phyloP scores from a whole-genome alignment of 352 stramenopile genomes.

The Globisporangium takayamanum region DNA sequence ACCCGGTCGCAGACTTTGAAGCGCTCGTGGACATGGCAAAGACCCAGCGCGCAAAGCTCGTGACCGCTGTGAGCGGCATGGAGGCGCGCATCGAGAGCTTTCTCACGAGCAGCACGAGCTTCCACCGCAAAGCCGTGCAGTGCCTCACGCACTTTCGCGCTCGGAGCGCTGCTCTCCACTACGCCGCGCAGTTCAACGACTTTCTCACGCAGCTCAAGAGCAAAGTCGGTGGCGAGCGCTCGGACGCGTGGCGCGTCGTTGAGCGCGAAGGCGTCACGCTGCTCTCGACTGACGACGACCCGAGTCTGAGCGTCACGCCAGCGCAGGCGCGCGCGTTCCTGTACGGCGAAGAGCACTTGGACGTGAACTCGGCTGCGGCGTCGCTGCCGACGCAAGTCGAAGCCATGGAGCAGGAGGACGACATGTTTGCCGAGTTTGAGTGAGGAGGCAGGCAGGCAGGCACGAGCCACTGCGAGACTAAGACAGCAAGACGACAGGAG shows the following conservation, averaged over 20 bases:
- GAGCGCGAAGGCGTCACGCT: slow-evolving; percentile 54
- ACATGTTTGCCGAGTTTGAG: slow-evolving; percentile 83
- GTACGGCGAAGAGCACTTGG: slow-evolving; percentile 47
- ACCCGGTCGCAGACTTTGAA: slow-evolving; percentile 80
- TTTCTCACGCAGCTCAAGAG: slow-evolving; percentile 57
- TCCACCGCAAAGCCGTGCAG: slow-evolving; percentile 62
- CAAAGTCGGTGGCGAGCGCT: slow-evolving; percentile 32
- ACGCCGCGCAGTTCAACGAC: slow-evolving; percentile 67
- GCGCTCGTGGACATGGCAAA: slow-evolving; percentile 51
- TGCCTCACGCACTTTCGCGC: slow-evolving; percentile 67
- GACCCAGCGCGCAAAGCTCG: slow-evolving; percentile 29
- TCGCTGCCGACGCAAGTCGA: slow-evolving; percentile 57
- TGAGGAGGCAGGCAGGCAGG: slow-evolving; percentile 14
- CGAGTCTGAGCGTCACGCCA: slow-evolving; percentile 36
- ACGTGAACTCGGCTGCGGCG: slow-evolving; percentile 31
- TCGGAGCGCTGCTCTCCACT: slow-evolving; percentile 64
- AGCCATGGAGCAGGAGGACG: slow-evolving; percentile 60
- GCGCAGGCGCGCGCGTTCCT: slow-evolving; percentile 53
- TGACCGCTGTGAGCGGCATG: slow-evolving; percentile 59
- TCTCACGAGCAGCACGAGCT: slow-evolving; percentile 38
- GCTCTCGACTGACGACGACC: slow-evolving; percentile 50
- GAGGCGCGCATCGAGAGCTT: slow-evolving; percentile 61
- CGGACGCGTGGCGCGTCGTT: slow-evolving; percentile 42
- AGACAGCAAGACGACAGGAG: neutral
- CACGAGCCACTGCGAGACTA: neutral